These are phyloP conservation scores for Starmerella bombi DNA, from an alignment of 805 yeast species.

Conservation along the genomic window DNA sequence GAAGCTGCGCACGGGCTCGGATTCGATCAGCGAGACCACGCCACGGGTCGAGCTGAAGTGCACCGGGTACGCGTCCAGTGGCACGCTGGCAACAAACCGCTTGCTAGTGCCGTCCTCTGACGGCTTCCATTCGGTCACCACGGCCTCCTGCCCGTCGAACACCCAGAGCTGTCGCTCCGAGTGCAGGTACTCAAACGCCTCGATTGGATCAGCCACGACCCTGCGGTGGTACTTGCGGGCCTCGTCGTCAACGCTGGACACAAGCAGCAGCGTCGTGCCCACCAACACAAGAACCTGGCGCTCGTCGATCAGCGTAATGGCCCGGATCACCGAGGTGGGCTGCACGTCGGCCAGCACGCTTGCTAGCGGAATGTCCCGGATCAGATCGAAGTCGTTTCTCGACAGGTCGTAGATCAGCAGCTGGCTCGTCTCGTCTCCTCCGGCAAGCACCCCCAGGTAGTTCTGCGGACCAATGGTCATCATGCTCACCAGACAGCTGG, in stretches of 20 bases:
- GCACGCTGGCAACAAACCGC: conserved; percentile 19
- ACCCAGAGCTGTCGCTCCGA: conserved; percentile 29
- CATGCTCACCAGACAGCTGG: conserved; percentile 25
- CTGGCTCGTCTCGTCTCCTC: conserved; percentile 20
- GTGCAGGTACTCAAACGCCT: conserved; percentile 26
- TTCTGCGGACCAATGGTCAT: conserved; percentile 18
- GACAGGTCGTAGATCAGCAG: conserved; percentile 21
- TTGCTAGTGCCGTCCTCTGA: background rate
- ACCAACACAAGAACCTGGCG: conserved; percentile 25
- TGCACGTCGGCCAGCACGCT: conserved; percentile 26
- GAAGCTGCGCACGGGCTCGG: conserved; percentile 30
- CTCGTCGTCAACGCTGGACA: conserved; percentile 13
- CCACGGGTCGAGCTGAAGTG: conserved; percentile 37
- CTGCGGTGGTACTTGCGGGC: conserved; percentile 20
- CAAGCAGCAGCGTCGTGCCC: conserved; percentile 29
- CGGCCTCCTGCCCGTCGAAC: conserved; percentile 29
- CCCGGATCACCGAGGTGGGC: conserved; percentile 28
- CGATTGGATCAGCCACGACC: conserved; percentile 28
- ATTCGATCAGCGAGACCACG: conserved; percentile 38
- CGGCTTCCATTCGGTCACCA: conserved; percentile 11
- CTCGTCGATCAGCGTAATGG: conserved; percentile 20
- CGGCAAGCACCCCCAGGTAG: conserved; percentile 27
- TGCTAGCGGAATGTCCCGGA: conserved; percentile 27
- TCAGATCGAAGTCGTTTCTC: conserved; percentile 20
- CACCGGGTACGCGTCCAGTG: conserved; percentile 39